phyloP scores from a whole-genome alignment of 2,329 filamentous ascomycete species.

The Nannizziopsis arthrosporioides region DNA sequence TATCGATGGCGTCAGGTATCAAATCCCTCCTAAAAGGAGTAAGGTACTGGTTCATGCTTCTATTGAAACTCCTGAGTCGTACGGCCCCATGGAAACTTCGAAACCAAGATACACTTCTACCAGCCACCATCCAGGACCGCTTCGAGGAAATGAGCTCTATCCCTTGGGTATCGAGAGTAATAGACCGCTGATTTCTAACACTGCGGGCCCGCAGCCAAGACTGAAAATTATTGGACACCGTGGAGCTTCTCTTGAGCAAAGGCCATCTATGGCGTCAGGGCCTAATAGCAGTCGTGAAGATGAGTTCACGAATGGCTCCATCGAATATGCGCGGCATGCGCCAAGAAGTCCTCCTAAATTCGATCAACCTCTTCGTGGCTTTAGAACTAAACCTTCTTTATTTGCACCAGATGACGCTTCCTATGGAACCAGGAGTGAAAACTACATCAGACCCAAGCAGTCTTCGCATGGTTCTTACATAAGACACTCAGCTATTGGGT shows the following conservation, averaged over 20 bases:
- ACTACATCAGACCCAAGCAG: conserved; percentile 2
- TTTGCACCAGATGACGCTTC: neutral
- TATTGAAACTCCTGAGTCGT: neutral
- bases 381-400: neutral
- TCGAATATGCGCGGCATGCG: neutral
- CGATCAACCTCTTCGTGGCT: conserved; percentile 6
- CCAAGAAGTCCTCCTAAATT: conserved; percentile 11
- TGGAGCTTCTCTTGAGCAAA: neutral
- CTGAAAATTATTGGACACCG: neutral
- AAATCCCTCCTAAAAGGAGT: conserved; percentile 24
- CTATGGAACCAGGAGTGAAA: conserved; percentile 3
- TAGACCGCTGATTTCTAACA: neutral
- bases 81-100: conserved; percentile 1
- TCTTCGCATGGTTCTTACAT: neutral
- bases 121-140: neutral
- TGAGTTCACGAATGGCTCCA: neutral
- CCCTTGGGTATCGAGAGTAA: neutral
- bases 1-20: conserved; percentile 20
- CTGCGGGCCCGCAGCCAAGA: neutral
- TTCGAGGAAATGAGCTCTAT: neutral
- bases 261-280: neutral
- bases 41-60: conserved; percentile 22
- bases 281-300: neutral
- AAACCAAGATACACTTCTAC: neutral
- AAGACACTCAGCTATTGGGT: neutral